phyloP scores from a whole-genome alignment of 2,329 filamentous ascomycete species.

The Exophiala alcalophila region DNA sequence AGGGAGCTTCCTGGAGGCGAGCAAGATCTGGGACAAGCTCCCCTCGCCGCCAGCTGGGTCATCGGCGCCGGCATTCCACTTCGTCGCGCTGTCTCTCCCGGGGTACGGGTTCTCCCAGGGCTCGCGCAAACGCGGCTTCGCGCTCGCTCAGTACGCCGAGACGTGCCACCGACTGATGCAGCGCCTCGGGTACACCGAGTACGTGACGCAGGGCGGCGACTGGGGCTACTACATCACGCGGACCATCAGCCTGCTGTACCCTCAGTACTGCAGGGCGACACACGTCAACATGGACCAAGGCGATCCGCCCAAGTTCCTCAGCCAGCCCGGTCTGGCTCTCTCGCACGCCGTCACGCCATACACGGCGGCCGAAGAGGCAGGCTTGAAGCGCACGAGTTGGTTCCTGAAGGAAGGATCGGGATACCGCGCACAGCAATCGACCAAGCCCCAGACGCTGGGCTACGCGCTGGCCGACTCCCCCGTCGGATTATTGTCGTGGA shows the following conservation, averaged over 20 bases:
- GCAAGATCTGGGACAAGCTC: conserved; percentile 39
- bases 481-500: conserved; percentile 69
- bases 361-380: conserved; percentile 50
- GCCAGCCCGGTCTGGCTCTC: conserved; percentile 57
- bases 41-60: conserved; percentile 32
- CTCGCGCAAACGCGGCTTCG: conserved; percentile 55
- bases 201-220: conserved; percentile 63
- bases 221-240: conserved; percentile 67
- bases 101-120: conserved; percentile 56
- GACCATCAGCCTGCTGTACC: conserved; percentile 58
- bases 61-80: conserved; percentile 49
- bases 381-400: conserved; percentile 55
- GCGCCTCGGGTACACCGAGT: conserved; percentile 62
- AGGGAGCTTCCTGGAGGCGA: conserved; percentile 29
- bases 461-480: conserved; percentile 69
- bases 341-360: conserved; percentile 57
- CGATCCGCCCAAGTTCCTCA: conserved; percentile 48
- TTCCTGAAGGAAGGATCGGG: conserved; percentile 52
- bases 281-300: conserved; percentile 61
- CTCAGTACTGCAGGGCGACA: conserved; percentile 55
- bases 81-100: conserved; percentile 55
- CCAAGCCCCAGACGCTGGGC: conserved; percentile 69
- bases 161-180: conserved; percentile 66
- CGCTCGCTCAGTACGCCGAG: conserved; percentile 61
- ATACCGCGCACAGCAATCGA: conserved; percentile 61